Evolutionary conservation across 306 rosid genomes (phyloP), one percentile per base, ranked within the genome.

Genomic region (Oemleria cerasiformis): DNA sequence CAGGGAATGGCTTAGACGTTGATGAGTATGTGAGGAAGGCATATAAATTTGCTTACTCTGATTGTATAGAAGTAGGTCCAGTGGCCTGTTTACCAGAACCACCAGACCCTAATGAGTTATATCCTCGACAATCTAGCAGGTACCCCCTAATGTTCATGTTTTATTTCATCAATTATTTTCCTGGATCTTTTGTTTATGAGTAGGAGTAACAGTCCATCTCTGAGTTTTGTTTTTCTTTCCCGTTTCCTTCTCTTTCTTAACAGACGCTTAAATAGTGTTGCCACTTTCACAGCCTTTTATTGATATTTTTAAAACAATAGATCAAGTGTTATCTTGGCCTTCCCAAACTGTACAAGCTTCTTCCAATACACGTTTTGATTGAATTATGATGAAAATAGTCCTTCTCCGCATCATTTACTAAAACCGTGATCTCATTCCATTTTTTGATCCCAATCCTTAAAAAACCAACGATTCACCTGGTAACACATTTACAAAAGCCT

Each of bases 1-100:
- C 85, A 95, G 99, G 99, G 63, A 91, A 92, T 89, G 99, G 99
- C 73, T 86, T 95, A 78, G 97, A 95, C 68, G 89, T 95, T 73
- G 99, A 95, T 81, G 99, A 95, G 79, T 95, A 95, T 84, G 97
- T 95, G 53, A 85, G 99, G 83, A 85, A 84, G 84, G 99, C 99
- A 62, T 95, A 95, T 80, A 95, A 89, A 75, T 95, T 92, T 86
- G 99, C 99, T 66, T 95, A 91, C 86, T 84, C 99, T 66, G 99
- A 95, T 81, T 85, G 96, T 83, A 84, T 95, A 75, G 97, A 95
- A 84, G 88, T 88, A 76, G 99, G 96, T 78, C 97, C 96, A 19
- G 93, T 95, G 82, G 88, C 99, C 71, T 89, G 90, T 82, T 85
- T 91, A 81, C 96, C 99, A 58, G 97, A 92, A 79, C 96, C 99